phyloP scores from a whole-genome alignment of 495 filamentous ascomycete genomes.

The Hypoxylon cercidicola region DNA sequence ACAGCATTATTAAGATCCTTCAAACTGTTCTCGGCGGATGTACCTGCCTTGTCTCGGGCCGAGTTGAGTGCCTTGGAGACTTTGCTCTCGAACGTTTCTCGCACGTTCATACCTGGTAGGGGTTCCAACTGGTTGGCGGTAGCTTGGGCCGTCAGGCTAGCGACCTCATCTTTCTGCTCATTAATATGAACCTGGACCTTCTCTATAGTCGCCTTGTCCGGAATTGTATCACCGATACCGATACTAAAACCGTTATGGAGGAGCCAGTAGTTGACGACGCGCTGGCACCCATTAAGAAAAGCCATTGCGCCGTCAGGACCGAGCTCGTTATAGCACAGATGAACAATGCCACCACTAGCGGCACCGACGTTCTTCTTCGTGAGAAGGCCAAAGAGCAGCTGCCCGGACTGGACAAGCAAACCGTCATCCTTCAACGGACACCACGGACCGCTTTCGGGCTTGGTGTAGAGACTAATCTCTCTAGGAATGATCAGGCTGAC shows the following conservation, averaged over 20 bases:
- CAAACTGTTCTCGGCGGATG: constrained; percentile 85
- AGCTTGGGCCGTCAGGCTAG: constrained; percentile 74
- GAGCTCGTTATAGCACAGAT: constrained; percentile 96
- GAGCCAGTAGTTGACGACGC: constrained; percentile 95
- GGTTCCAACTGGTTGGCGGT: constrained; percentile 87
- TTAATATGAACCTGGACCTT: constrained; percentile 82
- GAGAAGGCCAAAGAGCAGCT: constrained; percentile 89
- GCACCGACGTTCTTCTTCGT: constrained; percentile 96
- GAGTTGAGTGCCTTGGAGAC: constrained; percentile 93
- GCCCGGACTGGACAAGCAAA: constrained; percentile 82
- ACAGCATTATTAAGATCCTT: constrained; percentile 97
- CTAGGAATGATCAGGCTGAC: constrained; percentile 90
- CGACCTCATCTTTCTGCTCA: constrained; percentile 81
- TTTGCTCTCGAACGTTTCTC: constrained; percentile 96
- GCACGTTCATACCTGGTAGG: constrained; percentile 95
- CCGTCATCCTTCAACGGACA: constrained; percentile 81
- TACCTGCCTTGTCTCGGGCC: constrained; percentile 95
- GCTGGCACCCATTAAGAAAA: constrained; percentile 95
- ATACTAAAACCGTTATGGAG: constrained; percentile 98
- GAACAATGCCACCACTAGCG: constrained; percentile 84
- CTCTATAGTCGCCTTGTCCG: constrained; percentile 82
- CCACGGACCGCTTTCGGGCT: constrained; percentile 64
- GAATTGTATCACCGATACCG: constrained; percentile 98
- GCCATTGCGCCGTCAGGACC: constrained; percentile 83
- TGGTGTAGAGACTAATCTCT: constrained; percentile 81